Evolutionary conservation across 2,329 filamentous ascomycete species (phyloP), one percentile per base, ranked within the genome.

Genomic region (Stagonosporopsis tanaceti): DNA sequence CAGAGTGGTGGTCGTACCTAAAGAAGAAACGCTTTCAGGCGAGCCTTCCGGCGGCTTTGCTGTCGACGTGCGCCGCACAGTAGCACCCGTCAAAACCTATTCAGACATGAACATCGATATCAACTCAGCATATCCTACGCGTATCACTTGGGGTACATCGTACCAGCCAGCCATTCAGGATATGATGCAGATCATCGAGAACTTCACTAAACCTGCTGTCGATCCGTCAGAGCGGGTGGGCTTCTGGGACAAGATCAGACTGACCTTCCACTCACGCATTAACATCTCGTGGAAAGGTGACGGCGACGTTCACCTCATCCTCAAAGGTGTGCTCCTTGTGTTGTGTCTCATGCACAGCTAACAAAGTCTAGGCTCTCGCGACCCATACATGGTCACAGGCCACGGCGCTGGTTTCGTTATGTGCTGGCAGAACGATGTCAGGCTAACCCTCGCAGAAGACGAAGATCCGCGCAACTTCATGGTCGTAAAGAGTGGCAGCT

Each of bases 141-240:
- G 91, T 41, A 94, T 99, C 50, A 97, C 94, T 0, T 99, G 95
- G 96, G 93, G 93, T 7, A 93, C 95, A 42, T 97, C 93, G 2
- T 99, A 98, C 71, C 96, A 99, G 71, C 95, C 96, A 27, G 94
- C 94, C 1, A 94, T 99, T 46, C 95, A 99, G 75, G 96, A 99
- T 72, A 97, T 98, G 90, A 99, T 99, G 95, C 97, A 98, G 85
- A 93, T 93, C 25, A 91, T 99, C 60, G 95, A 99, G 77, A 94
- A 91, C 2, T 98, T 99, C 74, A 97, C 94, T 0, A 99, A 99
- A 73, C 92, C 94, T 7, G 93, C 94, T 62, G 83, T 97, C 27
- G 96, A 99, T 74, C 90, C 91, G 1, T 98, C 95, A 0, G 96
- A 99, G 63, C 85, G 90, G 53, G 92, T 96, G 44, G 95, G 95